A percentile compares a stretch with the other conserved stretches of the same genome.
Evolutionary conservation across 225 moss, liverwort and hornwort genomes (phyloP).

Genomic region (Marchantia paleacea): DNA sequence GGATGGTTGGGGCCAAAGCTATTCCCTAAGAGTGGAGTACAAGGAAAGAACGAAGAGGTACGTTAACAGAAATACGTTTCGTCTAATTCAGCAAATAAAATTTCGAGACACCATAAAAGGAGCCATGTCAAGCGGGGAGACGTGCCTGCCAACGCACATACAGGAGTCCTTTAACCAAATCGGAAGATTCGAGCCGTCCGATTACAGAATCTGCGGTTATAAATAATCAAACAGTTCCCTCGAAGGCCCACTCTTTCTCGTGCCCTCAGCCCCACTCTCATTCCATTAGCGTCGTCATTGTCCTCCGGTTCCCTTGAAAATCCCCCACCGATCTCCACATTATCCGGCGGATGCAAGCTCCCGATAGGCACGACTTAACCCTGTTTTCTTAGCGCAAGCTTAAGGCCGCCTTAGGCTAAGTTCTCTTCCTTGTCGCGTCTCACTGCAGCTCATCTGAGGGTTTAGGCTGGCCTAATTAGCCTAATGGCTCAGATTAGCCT

Average conservation of each 20-base stretch:
- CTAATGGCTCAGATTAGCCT: neutral
- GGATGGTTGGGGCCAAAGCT: neutral
- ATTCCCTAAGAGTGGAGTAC: neutral
- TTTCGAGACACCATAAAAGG: neutral
- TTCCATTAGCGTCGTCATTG: constrained; percentile 12
- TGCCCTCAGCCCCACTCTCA: constrained; percentile 6
- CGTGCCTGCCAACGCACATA: constrained; percentile 9
- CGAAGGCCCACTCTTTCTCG: constrained; percentile 12
- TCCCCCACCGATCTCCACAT: neutral
- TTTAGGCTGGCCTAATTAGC: neutral
- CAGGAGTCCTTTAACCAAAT: neutral
- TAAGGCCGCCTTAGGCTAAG: neutral
- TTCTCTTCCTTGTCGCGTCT: neutral
- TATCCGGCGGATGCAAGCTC: constrained; percentile 19
- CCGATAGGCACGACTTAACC: constrained; percentile 4
- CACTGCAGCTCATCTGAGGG: neutral
- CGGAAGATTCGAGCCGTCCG: neutral
- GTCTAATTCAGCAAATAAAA: neutral
- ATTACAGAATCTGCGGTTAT: constrained; percentile 5
- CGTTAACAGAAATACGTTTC: neutral
- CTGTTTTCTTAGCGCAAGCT: neutral
- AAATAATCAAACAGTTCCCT: constrained; percentile 8
- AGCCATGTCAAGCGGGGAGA: constrained; percentile 13
- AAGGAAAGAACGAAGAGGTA: neutral
- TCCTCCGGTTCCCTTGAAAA: constrained; percentile 3